Base-by-base conservation (phyloP, 164 flowering plant species). In the Annona squamosa region DNA sequence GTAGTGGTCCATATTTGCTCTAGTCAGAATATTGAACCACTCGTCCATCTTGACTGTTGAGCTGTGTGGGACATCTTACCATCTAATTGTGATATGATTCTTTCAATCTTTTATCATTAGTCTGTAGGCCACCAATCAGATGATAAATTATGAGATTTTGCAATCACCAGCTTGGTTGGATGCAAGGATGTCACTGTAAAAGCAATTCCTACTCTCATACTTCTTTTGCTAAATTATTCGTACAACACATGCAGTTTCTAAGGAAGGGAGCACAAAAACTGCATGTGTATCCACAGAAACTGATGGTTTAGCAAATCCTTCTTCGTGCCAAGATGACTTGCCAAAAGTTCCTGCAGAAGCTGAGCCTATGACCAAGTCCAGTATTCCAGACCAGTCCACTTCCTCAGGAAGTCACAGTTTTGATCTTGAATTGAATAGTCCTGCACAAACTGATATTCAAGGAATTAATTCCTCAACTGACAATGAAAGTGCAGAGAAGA, bases 211-310 rank as follows among this genome's bases (percentile, higher is more conserved):
- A 26, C 37, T 26, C 37, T 26, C 37, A 26, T 26, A 26, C 37
- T 26, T 26, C 44, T 62, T 61, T 42, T 17, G 13, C 9, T 59
- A 13, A 59, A 5, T 59, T 59, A 26, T 61, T 83, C 62, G 43
- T 71, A 17, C 12, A 56, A 77, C 77, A 73, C 59, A 67, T 75
- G 78, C 84, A 86, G 86, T 64, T 81, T 4, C 74, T 17, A 69
- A 79, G 63, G 85, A 77, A 67, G 68, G 73, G 46, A 76, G 67
- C 7, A 17, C 43, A 19, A 72, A 67, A 61, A 71, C 79, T 65
- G 71, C 4, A 10, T 17, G 70, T 75, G 72, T 68, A 17, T 26
- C 67, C 57, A 52, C 46, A 26, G 64, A 46, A 48, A 71, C 65
- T 61, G 82, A 78, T 52, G 67, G 73, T 75, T 26, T 26, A 26